Base-by-base conservation (phyloP, 768 basidiomycete species). In the Crassisporium funariophilum region DNA sequence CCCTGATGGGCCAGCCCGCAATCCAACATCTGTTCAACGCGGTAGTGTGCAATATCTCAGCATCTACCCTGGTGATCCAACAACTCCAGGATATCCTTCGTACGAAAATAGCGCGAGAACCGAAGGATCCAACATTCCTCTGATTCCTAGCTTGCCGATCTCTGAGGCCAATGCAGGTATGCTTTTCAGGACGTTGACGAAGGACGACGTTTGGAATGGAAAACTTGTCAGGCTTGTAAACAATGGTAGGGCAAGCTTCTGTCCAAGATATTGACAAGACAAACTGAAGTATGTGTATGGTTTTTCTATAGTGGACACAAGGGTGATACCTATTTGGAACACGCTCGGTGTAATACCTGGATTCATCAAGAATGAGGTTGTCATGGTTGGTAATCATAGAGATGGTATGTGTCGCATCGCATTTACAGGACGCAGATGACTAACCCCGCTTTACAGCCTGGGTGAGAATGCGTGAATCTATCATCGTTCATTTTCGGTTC, bases 271-370 rank as follows among this genome's bases (percentile, higher is more conserved):
- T 35, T 35, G 20, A 31, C 15, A 6, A 15, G 24, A 7, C 5
- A 21, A 12, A 11, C 16, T 36, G 37, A n/a, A 36, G n/a, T n/a
- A n/a, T 22, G 11, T 19, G 10, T 39, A 6, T 10, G 16, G 22
- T 35, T 17, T 41, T 33, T 4, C 19, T 38, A 39, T 43, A 84
- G 88, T 95, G 31, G 78, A 91, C 49, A 83, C 77, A 15, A 81
- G 82, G 57, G 80, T 94, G 10, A 93, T 78, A 4, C 91, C 92
- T 12, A 91, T 95, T 38, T 95, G 91, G 91, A 97, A 95, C 67
- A 76, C 82, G 10, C 86, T 89, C 77, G 86, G 79, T 13, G 76
- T 84, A 19, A 87, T 94, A 50, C 92, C 91, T 5, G 92, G 91
- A 2, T 79, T 83, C 43, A 79, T 94, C 56, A 76, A 75, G 43